These are phyloP conservation scores for Phaeoacremonium minimum DNA, from an alignment of 2,329 filamentous ascomycete species.

Conservation along the genomic window DNA sequence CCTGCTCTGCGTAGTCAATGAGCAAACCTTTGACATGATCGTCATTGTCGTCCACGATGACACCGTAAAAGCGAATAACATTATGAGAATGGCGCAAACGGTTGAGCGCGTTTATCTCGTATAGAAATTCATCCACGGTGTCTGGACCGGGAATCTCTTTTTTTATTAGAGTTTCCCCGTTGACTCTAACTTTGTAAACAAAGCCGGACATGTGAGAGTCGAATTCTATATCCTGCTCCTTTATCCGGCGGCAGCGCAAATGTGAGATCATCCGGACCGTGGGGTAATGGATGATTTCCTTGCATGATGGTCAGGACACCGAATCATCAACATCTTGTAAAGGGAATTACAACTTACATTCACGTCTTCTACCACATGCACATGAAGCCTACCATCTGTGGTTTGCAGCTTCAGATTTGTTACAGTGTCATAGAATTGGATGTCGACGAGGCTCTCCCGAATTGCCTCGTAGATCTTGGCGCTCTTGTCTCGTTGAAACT, in stretches of 20 bases:
- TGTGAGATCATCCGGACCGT: conserved; percentile 69
- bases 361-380: conserved; percentile 95
- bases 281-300: conserved; percentile 88
- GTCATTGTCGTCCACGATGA: conserved; percentile 76
- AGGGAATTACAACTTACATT: conserved; percentile 48
- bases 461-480: conserved; percentile 92
- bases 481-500: conserved; percentile 88
- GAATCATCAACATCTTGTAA: conserved; percentile 1
- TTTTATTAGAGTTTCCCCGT: conserved; percentile 74
- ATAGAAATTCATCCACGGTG: conserved; percentile 92
- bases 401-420: conserved; percentile 95
- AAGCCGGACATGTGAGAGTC: conserved; percentile 94
- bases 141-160: conserved; percentile 97
- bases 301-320: neutral
- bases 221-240: conserved; percentile 75
- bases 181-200: conserved; percentile 84
- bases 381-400: conserved; percentile 79
- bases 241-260: conserved; percentile 59
- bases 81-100: conserved; percentile 66
- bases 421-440: conserved; percentile 93
- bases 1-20: conserved; percentile 81
- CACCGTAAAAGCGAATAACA: conserved; percentile 82
- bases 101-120: conserved; percentile 94
- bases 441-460: conserved; percentile 84
- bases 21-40: conserved; percentile 80